Base-by-base conservation (phyloP, 108 stramenopile genomes). In the Skeletonema tropicum region DNA sequence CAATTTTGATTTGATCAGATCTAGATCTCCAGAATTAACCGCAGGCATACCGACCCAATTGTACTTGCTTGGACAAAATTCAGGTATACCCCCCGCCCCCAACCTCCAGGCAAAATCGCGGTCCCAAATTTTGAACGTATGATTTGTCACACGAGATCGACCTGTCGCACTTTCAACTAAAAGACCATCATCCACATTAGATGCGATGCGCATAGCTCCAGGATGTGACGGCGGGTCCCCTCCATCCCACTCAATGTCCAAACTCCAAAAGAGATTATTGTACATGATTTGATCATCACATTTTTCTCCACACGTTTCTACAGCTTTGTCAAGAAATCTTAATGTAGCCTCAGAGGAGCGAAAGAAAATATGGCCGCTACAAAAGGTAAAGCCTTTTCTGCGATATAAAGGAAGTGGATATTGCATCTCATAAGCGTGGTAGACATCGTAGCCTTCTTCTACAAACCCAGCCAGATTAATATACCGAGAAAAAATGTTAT, bases 21-120 rank as follows among this genome's bases (percentile, higher is more conserved):
- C 29, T 26, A 11, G 11, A 12, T 30, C 3, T 11, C 17, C 58
- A 1, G 0, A 0, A 32, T n/a, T n/a, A 15, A n/a, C 41, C 12
- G 45, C 41, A 12, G 87, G 87, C 87, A 88, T 88, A 31, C 78
- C 71, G 13, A 88, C 69, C 87, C 87, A 88, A 30, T 88, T 88
- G 57, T 73, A 68, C 59, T 65, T 21, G 2, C 71, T 60, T 19
- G 85, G 85, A 71, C 85, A 85, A 3, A 32, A 4, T 6, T 81
- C 79, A 17, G 85, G 78, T 14, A 69, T 48, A 26, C n/a, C 64
- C 0, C 64, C 73, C 1, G 73, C 13, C 4, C n/a, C n/a, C 4
- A 74, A n/a, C 62, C 87, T 79, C 57, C 70, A 88, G 17, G 87
- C 85, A 81, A 86, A 84, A 58, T 88, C 85, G 12, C 83, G 66